A percentile compares a stretch with the other conserved stretches of the same genome.
These are phyloP conservation scores for Corchorus capsularis DNA, from an alignment of 345 rosid genomes.

Conservation along the genomic window DNA sequence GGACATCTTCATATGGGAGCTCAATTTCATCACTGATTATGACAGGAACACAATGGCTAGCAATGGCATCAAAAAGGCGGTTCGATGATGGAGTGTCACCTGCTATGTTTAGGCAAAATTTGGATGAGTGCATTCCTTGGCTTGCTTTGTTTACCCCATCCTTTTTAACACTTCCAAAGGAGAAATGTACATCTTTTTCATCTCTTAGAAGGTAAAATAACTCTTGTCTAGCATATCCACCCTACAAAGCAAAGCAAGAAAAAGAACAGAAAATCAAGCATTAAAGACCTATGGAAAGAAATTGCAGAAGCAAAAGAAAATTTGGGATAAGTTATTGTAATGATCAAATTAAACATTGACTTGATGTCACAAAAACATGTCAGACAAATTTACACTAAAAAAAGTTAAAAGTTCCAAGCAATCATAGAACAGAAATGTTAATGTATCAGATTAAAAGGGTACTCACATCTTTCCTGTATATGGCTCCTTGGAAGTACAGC, in stretches of 20 bases:
- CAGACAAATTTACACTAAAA: neutral
- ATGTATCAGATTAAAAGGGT: constrained; percentile 17
- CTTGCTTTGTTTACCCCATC: constrained; percentile 71
- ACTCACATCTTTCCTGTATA: constrained; percentile 92
- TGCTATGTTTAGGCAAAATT: constrained; percentile 94
- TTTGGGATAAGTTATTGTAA: too few relatives aligned
- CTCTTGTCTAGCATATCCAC: constrained; percentile 84
- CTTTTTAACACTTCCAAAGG: constrained; percentile 73
- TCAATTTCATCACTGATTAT: constrained; percentile 92
- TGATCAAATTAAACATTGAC: neutral
- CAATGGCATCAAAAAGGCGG: constrained; percentile 95
- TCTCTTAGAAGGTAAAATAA: constrained; percentile 69
- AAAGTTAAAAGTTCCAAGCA: neutral
- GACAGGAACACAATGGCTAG: constrained; percentile 92
- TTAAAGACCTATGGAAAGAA: neutral
- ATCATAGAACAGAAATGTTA: neutral
- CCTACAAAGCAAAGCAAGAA: constrained; percentile 43
- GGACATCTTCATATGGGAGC: constrained; percentile 89
- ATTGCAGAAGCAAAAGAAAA: neutral
- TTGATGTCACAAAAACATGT: neutral
- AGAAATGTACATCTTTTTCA: constrained; percentile 84
- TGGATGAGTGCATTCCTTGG: constrained; percentile 79
- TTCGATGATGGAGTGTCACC: constrained; percentile 98
- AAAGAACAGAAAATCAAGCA: neutral
- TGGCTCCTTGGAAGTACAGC: constrained; percentile 96